A percentile compares a stretch with the other conserved stretches of the same genome.
These are phyloP conservation scores for Peronospora tabacina DNA, from an alignment of 352 stramenopile genomes.

Conservation along the genomic window DNA sequence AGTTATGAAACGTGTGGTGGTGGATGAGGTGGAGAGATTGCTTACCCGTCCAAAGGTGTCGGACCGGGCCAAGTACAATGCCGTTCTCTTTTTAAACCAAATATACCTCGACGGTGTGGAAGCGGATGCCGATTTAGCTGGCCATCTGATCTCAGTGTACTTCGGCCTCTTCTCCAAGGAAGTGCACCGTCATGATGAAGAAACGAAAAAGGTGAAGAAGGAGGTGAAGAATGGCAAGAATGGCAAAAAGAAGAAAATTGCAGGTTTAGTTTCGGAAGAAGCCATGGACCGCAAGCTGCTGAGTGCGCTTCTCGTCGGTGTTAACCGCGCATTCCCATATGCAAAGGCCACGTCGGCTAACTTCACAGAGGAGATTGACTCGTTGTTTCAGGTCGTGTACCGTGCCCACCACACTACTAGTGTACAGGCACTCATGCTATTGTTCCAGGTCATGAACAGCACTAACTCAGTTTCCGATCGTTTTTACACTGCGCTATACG, in stretches of 20 bases:
- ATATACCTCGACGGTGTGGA: conserved; percentile 60
- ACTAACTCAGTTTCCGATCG: conserved; percentile 88
- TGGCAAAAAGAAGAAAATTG: conserved; percentile 30
- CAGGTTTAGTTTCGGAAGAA: conserved; percentile 20
- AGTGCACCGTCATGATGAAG: conserved; percentile 49
- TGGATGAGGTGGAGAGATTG: conserved; percentile 87
- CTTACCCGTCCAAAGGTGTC: conserved; percentile 72
- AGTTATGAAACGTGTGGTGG: conserved; percentile 94
- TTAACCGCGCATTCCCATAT: conserved; percentile 98
- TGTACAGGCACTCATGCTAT: conserved; percentile 95
- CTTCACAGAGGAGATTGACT: conserved; percentile 68
- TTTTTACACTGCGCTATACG: conserved; percentile 97
- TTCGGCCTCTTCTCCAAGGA: conserved; percentile 95
- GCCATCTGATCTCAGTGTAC: conserved; percentile 93
- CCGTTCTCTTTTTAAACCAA: conserved; percentile 81
- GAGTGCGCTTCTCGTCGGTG: conserved; percentile 92
- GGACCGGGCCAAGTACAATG: conserved; percentile 81
- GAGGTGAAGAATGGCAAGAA: conserved; percentile 26
- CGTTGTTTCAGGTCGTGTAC: conserved; percentile 77
- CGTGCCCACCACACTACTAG: conserved; percentile 87
- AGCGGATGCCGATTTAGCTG: conserved; percentile 60
- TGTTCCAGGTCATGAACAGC: conserved; percentile 88
- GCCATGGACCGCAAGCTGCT: conserved; percentile 92
- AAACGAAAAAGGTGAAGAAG: conserved; percentile 55
- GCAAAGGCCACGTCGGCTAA: conserved; percentile 59